Conservation (phyloP, 345 rosid genomes). For the Durio zibethinus region DNA sequence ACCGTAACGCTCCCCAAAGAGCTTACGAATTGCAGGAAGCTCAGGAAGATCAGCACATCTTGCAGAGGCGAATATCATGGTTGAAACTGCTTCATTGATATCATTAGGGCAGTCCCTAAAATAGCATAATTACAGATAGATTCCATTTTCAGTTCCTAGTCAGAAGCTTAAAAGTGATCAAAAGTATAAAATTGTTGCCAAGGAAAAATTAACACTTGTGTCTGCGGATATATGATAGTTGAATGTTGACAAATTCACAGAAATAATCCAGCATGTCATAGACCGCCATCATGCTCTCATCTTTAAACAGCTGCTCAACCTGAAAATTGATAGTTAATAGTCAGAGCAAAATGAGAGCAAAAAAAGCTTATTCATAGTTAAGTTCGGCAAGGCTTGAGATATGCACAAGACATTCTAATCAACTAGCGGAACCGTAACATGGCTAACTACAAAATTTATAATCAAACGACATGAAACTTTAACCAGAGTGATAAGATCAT, state of each 20-base stretch:
- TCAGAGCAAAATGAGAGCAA: background rate
- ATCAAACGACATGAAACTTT: background rate
- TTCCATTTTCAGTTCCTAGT: background rate
- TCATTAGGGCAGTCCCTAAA: constrained; percentile 68
- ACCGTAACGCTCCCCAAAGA: constrained; percentile 71
- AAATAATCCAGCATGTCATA: constrained; percentile 58
- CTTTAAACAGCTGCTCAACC: constrained; percentile 58
- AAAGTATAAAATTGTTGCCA: background rate
- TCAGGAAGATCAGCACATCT: constrained; percentile 84
- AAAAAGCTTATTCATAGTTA: background rate
- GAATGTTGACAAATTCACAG: constrained; percentile 52
- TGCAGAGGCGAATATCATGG: constrained; percentile 73
- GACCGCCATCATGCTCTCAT: constrained; percentile 39
- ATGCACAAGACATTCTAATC: background rate
- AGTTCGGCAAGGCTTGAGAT: background rate
- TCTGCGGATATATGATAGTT: constrained; percentile 56
- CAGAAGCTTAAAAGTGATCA: background rate
- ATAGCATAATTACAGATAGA: background rate
- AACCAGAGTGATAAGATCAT: too few relatives aligned
- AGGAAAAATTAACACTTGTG: constrained; percentile 40
- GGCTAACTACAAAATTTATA: background rate
- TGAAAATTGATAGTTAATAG: constrained; percentile 18
- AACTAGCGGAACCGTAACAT: background rate
- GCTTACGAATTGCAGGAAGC: constrained; percentile 53
- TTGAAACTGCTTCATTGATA: constrained; percentile 85